Percentiles rank a stretch among this genome's conserved stretches.
Evolutionary conservation across 2,329 filamentous ascomycete species (phyloP).

Genomic region (Penicillium sclerotigenum): DNA sequence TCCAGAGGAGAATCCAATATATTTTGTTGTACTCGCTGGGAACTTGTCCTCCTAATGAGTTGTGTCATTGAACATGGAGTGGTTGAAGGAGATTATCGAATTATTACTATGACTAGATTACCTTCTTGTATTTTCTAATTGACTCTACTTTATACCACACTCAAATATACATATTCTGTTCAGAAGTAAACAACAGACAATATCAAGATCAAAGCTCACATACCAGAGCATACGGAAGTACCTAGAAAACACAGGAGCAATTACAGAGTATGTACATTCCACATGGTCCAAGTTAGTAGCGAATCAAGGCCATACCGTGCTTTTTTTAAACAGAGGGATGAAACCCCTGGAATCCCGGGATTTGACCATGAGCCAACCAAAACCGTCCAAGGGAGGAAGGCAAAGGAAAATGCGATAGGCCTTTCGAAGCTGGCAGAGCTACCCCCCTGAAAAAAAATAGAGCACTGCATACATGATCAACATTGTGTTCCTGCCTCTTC

Average conservation of each 20-base stretch:
- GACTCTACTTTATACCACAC: not conserved
- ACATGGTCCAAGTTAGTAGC: not conserved
- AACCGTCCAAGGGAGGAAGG: constrained; percentile 1
- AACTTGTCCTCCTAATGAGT: not conserved
- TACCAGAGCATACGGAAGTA: not conserved
- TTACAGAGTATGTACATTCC: constrained; percentile 4
- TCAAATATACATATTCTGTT: not conserved
- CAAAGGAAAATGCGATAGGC: not conserved
- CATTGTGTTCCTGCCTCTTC: not conserved
- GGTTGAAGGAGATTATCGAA: too few relatives aligned
- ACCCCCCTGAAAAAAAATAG: not conserved
- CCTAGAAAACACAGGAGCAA: not conserved
- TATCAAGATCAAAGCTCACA: not conserved
- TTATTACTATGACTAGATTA: too few relatives aligned
- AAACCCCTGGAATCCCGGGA: constrained; percentile 7
- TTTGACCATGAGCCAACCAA: not conserved
- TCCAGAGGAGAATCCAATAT: not conserved
- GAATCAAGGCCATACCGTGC: not conserved
- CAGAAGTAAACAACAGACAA: not conserved
- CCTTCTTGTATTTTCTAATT: not conserved
- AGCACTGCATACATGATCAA: not conserved
- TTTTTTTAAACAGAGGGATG: constrained; percentile 3
- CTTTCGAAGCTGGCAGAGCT: not conserved
- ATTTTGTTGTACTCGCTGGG: not conserved
- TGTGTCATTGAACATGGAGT: too few relatives aligned